Evolutionary conservation across 1,139 yeast genomes (phyloP).

Genomic region (Blastobotrys aristatus): DNA sequence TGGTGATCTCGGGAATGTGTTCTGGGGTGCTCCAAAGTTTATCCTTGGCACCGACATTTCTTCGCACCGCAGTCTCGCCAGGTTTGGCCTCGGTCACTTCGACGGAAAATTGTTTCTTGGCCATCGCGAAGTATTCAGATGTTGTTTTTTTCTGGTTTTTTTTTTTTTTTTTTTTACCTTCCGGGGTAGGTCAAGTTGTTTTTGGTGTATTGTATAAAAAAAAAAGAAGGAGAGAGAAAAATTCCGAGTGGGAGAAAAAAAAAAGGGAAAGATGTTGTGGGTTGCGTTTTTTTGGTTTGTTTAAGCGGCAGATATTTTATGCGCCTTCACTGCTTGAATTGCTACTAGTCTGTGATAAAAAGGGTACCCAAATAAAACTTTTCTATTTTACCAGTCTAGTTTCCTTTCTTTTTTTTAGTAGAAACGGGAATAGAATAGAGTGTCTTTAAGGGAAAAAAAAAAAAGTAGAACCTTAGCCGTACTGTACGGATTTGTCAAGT

Average conservation of each 20-base stretch:
- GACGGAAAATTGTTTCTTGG: conserved; percentile 43
- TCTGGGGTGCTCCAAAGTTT: conserved; percentile 40
- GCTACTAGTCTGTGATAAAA: no score
- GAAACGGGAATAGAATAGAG: no score
- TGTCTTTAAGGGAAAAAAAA: no score
- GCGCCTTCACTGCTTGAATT: no score
- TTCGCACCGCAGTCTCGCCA: conserved; percentile 91
- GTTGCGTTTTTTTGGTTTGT: not conserved
- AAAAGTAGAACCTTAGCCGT: no score
- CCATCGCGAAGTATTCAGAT: no score
- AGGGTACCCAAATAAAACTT: no score
- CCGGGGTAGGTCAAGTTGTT: not conserved
- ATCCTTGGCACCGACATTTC: conserved; percentile 58
- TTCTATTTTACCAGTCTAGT: not conserved
- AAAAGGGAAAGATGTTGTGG: not conserved
- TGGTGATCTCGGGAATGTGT: conserved; percentile 37
- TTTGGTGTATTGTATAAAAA: not conserved
- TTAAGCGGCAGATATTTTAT: no score
- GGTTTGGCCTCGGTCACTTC: conserved; percentile 75
- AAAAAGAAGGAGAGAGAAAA: not conserved
- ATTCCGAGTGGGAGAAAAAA: not conserved
- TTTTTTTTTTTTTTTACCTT: not conserved
- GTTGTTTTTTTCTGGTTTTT: conserved; percentile 3
- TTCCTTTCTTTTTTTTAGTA: not conserved
- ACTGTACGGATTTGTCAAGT: no score